Percentiles rank a stretch among this genome's conserved stretches.
Evolutionary conservation across 352 stramenopile genomes (phyloP).

Genomic region (Globisporangium carolinianum): DNA sequence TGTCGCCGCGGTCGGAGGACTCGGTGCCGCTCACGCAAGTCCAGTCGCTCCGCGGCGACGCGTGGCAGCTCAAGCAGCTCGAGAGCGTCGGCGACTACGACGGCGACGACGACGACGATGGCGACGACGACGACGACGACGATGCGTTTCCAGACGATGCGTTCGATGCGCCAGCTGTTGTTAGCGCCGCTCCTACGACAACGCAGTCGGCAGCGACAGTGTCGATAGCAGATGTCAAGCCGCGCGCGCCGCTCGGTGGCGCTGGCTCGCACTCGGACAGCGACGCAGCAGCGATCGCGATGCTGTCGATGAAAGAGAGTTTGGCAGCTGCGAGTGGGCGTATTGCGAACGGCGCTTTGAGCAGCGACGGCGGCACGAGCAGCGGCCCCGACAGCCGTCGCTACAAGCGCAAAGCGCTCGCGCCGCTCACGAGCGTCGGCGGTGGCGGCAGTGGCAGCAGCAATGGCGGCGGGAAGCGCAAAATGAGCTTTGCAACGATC

Average conservation of each 20-base stretch:
- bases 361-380: slow-evolving; percentile 33
- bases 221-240: slow-evolving; percentile 4
- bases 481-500: slow-evolving; percentile 86
- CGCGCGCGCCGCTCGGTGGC: slow-evolving; percentile 2
- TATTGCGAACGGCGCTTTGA: slow-evolving; percentile 19
- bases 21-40: slow-evolving; percentile 67
- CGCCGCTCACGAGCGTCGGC: slow-evolving; percentile 38
- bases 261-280: slow-evolving; percentile 60
- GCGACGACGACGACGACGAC: slow-evolving; percentile 44
- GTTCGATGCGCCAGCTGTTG: neutral
- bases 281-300: slow-evolving; percentile 64
- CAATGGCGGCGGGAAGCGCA: slow-evolving; percentile 65
- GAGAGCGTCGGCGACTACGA: slow-evolving; percentile 54
- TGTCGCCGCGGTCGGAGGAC: slow-evolving; percentile 40
- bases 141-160: slow-evolving; percentile 22
- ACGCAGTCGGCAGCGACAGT: neutral
- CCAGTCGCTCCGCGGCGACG: slow-evolving; percentile 67
- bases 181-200: too few relatives aligned
- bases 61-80: slow-evolving; percentile 60
- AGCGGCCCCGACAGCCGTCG: slow-evolving; percentile 26
- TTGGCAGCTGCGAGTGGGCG: slow-evolving; percentile 4
- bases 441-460: slow-evolving; percentile 43
- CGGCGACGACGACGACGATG: slow-evolving; percentile 60
- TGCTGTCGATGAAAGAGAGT: slow-evolving; percentile 78
- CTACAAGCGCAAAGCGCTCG: slow-evolving; percentile 65